Conservation (phyloP, 306 rosid genomes). For the Lagenaria siceraria region DNA sequence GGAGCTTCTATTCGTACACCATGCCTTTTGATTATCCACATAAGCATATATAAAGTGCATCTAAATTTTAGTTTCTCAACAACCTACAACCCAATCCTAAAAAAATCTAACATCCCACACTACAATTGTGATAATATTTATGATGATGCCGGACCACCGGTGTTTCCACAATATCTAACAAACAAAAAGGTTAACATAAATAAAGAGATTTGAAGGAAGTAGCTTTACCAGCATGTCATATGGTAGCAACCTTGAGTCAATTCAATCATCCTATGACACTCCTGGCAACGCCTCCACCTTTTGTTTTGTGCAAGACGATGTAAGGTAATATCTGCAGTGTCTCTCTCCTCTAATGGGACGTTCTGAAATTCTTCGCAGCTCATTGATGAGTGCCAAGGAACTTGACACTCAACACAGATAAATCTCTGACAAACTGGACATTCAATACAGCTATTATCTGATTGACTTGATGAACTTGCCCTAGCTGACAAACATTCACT, state of each 20-base stretch:
- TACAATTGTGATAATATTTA: background rate
- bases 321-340: conserved; percentile 56
- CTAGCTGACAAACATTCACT: conserved; percentile 50
- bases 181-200: background rate
- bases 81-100: background rate
- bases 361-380: conserved; percentile 73
- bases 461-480: conserved; percentile 74
- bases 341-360: conserved; percentile 70
- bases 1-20: background rate
- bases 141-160: background rate
- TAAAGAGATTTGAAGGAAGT: background rate
- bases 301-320: conserved; percentile 58
- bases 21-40: background rate
- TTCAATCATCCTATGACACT: conserved; percentile 79
- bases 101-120: background rate
- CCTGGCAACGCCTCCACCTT: conserved; percentile 90
- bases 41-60: background rate
- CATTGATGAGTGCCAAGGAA: conserved; percentile 90
- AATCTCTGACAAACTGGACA: conserved; percentile 83
- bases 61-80: background rate
- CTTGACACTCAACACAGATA: conserved; percentile 68
- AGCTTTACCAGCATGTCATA: conserved; percentile 90
- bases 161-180: background rate
- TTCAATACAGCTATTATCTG: conserved; percentile 64
- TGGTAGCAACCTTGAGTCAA: conserved; percentile 78